Base-by-base conservation (phyloP, 805 yeast species). In the Starmerella vaccinii region DNA sequence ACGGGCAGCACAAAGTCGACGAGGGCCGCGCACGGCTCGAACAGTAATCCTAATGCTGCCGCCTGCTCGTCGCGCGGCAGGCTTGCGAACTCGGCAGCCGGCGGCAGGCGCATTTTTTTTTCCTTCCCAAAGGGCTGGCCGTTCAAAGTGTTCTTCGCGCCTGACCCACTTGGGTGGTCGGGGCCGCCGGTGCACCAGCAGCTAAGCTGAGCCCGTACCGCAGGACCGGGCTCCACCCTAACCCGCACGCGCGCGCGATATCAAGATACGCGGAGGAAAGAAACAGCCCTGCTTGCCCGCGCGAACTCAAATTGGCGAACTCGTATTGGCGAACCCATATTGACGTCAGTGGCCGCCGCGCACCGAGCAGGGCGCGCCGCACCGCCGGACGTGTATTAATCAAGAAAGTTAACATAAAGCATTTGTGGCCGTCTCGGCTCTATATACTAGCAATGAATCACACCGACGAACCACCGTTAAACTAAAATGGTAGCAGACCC, bases 1-100 rank as follows among this genome's bases (percentile, higher is more conserved):
- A 40, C 59, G 22, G 65, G 75, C 42, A 55, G 59, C 37, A 65
- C 66, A 49, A 55, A 71, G 49, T 46, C 54, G n/a, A 58, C 72
- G 49, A 67, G 71, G 46, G 80, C 70, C 1, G 66, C 66, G 61
- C 86, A 81, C 8, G 78, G 82, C 63, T 82, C 89, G 59, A 82
- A 82, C n/a, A 82, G 65, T 48, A 75, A 76, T 47, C 74, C 76
- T 32, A 82, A 61, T 5, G 51, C 58, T 2, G 34, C 44, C 2
- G 48, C 30, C 24, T 37, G 40, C 19, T 49, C 29, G 16, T 24
- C 21, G 21, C 23, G 22, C 18, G 43, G 16, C 38, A 50, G 34
- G 10, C 9, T 2, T 3, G 35, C 45, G 19, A 52, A 44, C 12
- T 22, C 30, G 8, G 16, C 33, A 5, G 37, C 49, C 16, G 43